Conservation (phyloP, 179 eudicot species). For the Vitellaria paradoxa region DNA sequence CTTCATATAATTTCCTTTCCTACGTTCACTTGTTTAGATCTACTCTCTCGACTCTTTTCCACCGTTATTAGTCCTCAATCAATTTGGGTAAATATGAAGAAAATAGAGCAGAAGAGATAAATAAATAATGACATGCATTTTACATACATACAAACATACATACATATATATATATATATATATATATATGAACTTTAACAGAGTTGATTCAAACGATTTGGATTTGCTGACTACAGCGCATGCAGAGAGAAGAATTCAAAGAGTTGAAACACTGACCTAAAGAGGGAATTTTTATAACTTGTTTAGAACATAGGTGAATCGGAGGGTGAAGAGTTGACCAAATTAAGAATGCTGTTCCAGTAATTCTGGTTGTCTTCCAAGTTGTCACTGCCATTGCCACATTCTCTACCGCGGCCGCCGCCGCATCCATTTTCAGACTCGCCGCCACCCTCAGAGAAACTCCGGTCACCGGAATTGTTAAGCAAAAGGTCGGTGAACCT, state of each 20-base stretch:
- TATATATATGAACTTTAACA: no score
- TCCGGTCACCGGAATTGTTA: slow-evolving; percentile 26
- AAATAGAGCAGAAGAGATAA: background rate
- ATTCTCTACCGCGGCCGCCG: slow-evolving; percentile 6
- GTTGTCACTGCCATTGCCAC: slow-evolving; percentile 27
- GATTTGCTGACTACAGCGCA: no score
- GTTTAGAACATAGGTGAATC: slow-evolving; percentile 54
- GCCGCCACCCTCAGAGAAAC: slow-evolving; percentile 21
- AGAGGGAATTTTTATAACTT: background rate
- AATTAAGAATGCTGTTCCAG: slow-evolving; percentile 82
- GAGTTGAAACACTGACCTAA: background rate
- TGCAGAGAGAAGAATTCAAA: no score
- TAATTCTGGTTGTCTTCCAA: slow-evolving; percentile 71
- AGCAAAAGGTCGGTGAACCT: slow-evolving; percentile 68
- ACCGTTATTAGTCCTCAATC: background rate
- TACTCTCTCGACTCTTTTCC: no score
- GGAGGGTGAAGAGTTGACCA: slow-evolving; percentile 74
- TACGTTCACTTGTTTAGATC: no score
- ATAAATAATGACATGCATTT: background rate
- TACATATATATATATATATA: no score
- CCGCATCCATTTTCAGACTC: background rate
- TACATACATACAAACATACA: no score
- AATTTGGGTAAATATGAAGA: background rate
- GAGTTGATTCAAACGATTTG: no score
- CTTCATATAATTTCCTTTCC: no score